phyloP scores from a whole-genome alignment of 2,329 filamentous ascomycete genomes.

The Calonectria fujianensis region DNA sequence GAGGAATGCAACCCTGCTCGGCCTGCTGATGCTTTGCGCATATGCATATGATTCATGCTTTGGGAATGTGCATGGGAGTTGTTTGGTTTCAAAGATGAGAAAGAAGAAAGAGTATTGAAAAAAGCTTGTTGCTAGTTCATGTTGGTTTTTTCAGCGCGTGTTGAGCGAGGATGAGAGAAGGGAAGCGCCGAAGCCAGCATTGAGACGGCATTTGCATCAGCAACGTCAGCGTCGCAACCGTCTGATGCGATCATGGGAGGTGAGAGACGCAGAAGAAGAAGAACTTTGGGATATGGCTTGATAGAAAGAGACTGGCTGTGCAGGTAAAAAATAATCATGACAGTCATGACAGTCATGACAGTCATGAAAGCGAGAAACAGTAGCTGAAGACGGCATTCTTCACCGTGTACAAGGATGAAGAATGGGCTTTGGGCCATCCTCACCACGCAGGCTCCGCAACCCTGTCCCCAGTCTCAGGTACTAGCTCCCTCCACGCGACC shows the following conservation, averaged over 20 bases:
- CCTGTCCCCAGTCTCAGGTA: slow-evolving; percentile 32
- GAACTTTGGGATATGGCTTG: neutral
- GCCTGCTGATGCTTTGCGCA: slow-evolving; percentile 22
- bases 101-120: neutral
- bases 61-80: slow-evolving; percentile 7
- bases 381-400: neutral
- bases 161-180: neutral
- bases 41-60: slow-evolving; percentile 23
- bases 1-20: slow-evolving; percentile 15
- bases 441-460: neutral
- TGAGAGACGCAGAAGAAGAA: neutral
- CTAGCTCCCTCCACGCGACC: slow-evolving; percentile 37
- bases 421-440: neutral
- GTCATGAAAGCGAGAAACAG: neutral
- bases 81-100: slow-evolving; percentile 6
- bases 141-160: neutral
- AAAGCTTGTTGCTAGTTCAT: neutral
- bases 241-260: neutral
- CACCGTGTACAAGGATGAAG: neutral
- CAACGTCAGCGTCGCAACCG: neutral
- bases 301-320: slow-evolving; percentile 1
- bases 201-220: neutral
- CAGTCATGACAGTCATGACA: neutral
- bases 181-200: neutral
- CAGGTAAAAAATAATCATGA: neutral